Percentiles rank a stretch among this genome's conserved stretches.
These are phyloP conservation scores for Sisymbrium altissimum DNA, from an alignment of 345 rosid species.

Conservation along the genomic window DNA sequence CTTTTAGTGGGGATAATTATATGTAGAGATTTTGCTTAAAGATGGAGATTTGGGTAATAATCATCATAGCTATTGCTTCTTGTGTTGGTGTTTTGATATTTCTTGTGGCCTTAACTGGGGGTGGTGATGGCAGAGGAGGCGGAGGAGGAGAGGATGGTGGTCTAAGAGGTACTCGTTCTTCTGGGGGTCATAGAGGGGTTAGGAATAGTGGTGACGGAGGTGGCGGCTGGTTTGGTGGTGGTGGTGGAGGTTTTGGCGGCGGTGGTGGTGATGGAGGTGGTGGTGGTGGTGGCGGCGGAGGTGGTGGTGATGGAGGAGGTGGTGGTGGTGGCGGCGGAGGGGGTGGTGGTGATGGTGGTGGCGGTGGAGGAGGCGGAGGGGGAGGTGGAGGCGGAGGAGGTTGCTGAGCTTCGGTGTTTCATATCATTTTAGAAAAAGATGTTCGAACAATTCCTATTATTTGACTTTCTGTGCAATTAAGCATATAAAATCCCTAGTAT, in stretches of 20 bases:
- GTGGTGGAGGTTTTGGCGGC: background rate
- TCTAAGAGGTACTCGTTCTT: background rate
- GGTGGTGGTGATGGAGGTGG: background rate
- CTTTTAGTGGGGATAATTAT: background rate
- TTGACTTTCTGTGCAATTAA: background rate
- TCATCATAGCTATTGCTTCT: constrained; percentile 15
- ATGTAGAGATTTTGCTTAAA: background rate
- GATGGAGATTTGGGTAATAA: constrained; percentile 16
- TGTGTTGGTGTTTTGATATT: background rate
- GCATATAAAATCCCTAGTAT: too few species aligned
- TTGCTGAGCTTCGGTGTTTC: constrained; percentile 7
- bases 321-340: background rate
- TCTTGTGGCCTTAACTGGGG: background rate
- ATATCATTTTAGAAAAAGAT: background rate
- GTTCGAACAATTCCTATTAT: background rate
- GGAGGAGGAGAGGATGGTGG: background rate
- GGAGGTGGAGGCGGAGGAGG: background rate
- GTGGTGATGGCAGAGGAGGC: background rate
- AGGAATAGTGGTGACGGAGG: constrained; percentile 15
- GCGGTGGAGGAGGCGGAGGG: background rate
- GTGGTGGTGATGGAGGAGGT: background rate
- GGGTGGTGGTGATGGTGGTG: background rate
- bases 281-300: background rate
- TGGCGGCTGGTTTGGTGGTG: constrained; percentile 4
- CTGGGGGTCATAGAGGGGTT: background rate